Evolutionary conservation across 1,139 yeast genomes (phyloP), one percentile per base, ranked within the genome.

Genomic region (Nakaseomyces nivariensis): DNA sequence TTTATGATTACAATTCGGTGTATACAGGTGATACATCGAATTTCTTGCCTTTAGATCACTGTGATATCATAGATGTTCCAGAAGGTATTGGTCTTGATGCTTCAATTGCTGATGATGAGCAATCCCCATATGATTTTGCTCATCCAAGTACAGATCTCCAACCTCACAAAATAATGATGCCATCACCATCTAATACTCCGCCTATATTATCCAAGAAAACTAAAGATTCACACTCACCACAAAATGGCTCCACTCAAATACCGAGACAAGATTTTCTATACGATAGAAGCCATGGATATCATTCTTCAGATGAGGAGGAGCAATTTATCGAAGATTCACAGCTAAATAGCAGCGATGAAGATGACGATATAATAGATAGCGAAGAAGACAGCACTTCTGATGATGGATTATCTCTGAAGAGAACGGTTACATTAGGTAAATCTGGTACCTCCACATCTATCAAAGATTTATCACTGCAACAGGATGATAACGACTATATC

Each of bases 1-100:
- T 82, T 64, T 89, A 89, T 64, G 96, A 89, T 68, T 88, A 88
- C 67, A 87, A 86, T 63, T 77, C 92, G 1, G 96, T 88, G 24
- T 87, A 85, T 62, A 76, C 81, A 4, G 76, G 73, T 37, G 80
- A 79, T 56, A 60, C 74, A 5, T 65, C 73, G 11, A 63, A 56
- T 52, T 62, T 56, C 52, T 57, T 60, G 46, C 66, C 63, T 44
- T 63, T 58, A 26, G 68, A 56, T 48, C 61, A 62, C 37, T 62
- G 67, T 43, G 77, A 78, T 24, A 70, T 76, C 53, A 77, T 78
- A 52, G 74, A 71, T 56, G 70, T 70, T 25, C 73, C 61, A 68
- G 72, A 68, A 29, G 68, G 68, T 33, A 58, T 61, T 37, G 58
- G 57, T 68, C 54, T 64, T 43, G 65, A 61, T 43, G 57, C 61